A percentile compares a stretch with the other conserved stretches of the same genome.
Evolutionary conservation across 176 grass and related monocot species (phyloP).

Genomic region (maize (Zea mays)): DNA sequence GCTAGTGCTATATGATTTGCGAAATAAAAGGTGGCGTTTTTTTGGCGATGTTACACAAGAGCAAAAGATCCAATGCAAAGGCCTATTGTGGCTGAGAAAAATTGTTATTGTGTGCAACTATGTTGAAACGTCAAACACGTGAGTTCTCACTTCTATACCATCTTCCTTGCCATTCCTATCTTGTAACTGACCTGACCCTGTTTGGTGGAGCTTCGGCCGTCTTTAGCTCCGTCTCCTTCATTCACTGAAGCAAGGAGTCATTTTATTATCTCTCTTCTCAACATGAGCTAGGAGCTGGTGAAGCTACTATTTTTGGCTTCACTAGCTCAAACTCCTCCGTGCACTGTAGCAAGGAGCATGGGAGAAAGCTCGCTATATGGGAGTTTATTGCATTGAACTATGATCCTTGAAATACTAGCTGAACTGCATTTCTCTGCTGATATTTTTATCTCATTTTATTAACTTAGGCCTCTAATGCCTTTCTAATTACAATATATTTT

Average conservation of each 20-base stretch:
- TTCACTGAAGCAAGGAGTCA: not conserved
- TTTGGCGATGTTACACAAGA: constrained; percentile 99
- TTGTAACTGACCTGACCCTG: not conserved
- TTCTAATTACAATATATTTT: constrained; percentile 18
- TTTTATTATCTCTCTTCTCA: not conserved
- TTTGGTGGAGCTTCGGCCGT: not conserved
- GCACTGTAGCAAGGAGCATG: not conserved
- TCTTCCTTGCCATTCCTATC: constrained; percentile 22
- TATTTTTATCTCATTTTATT: constrained; percentile 17
- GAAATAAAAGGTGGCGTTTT: constrained; percentile 91
- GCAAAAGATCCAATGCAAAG: constrained; percentile 99
- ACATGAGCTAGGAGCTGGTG: not conserved
- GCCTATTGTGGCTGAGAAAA: constrained; percentile 92
- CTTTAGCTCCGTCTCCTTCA: not conserved
- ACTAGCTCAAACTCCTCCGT: not conserved
- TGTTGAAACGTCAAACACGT: constrained; percentile 79
- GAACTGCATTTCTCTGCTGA: constrained; percentile 7
- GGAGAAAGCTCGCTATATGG: not conserved
- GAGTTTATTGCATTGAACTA: constrained; percentile 9
- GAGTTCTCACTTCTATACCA: constrained; percentile 41
- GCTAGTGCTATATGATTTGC: constrained; percentile 85
- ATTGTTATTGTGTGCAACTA: constrained; percentile 95
- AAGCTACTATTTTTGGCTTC: not conserved
- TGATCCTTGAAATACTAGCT: constrained; percentile 23
- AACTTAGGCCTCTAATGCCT: not conserved